A percentile compares a stretch with the other conserved stretches of the same genome.
Evolutionary conservation across 345 rosid genomes (phyloP).

Genomic region (Salix udensis): DNA sequence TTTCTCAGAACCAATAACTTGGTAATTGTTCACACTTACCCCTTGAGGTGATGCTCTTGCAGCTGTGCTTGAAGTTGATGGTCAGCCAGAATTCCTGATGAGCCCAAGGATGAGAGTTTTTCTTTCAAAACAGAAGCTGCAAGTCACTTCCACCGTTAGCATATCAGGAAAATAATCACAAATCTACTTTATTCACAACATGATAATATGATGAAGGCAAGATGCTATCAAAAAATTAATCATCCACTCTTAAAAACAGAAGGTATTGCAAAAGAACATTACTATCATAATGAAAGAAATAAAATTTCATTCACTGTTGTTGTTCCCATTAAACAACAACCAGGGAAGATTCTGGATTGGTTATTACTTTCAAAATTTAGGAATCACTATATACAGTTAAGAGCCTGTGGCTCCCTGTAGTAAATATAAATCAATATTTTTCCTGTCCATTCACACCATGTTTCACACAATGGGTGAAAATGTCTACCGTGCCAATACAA

Average conservation of each 20-base stretch:
- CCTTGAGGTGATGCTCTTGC: constrained; percentile 84
- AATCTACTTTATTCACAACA: constrained; percentile 3
- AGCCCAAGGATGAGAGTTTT: constrained; percentile 83
- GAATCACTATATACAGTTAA: neutral
- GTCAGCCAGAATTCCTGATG: constrained; percentile 96
- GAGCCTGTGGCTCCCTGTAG: neutral
- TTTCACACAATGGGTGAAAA: neutral
- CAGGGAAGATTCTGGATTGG: neutral
- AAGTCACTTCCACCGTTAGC: constrained; percentile 26
- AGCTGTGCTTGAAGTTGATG: constrained; percentile 96
- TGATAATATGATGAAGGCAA: neutral
- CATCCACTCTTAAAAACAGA: constrained; percentile 6
- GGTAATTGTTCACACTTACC: constrained; percentile 45
- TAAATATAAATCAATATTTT: no score
- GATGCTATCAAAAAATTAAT: constrained; percentile 1
- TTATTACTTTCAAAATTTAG: neutral
- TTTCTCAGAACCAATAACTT: neutral
- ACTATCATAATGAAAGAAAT: no score
- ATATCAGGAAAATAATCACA: constrained; percentile 1
- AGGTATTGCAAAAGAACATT: neutral
- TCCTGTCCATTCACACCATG: neutral
- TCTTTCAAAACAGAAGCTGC: constrained; percentile 94
- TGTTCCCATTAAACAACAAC: neutral
- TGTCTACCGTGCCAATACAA: neutral
- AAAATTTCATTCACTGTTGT: neutral